Evolutionary conservation across 805 yeast genomes (phyloP).

Genomic region (Barnettozyma pratensis): DNA sequence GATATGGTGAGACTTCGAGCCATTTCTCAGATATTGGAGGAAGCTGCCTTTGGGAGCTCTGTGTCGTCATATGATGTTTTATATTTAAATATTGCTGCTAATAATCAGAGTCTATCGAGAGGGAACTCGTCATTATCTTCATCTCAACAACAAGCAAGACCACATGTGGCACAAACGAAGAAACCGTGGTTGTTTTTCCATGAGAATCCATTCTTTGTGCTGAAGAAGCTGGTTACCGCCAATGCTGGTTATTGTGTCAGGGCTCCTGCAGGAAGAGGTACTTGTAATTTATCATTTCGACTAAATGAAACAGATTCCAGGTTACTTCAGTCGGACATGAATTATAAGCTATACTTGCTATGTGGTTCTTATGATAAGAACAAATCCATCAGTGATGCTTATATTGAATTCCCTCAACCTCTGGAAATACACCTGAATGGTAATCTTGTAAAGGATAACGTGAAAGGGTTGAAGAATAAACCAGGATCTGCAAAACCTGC

Average conservation of each 20-base stretch:
- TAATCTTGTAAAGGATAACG: constrained; percentile 42
- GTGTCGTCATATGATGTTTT: constrained; percentile 35
- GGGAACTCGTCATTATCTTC: background rate
- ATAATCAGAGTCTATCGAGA: background rate
- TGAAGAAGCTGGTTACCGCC: constrained; percentile 41
- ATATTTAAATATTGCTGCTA: constrained; percentile 4
- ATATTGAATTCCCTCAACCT: constrained; percentile 65
- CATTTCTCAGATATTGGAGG: constrained; percentile 38
- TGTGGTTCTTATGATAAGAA: constrained; percentile 41
- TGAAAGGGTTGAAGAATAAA: constrained; percentile 70
- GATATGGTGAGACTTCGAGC: constrained; percentile 41
- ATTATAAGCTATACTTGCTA: constrained; percentile 43
- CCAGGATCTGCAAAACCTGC: constrained; percentile 82
- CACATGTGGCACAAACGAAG: constrained; percentile 8
- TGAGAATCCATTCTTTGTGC: constrained; percentile 51
- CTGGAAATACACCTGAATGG: constrained; percentile 63
- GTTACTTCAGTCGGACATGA: constrained; percentile 28
- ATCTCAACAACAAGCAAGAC: constrained; percentile 7
- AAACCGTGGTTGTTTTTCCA: constrained; percentile 44
- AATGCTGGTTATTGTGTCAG: constrained; percentile 40
- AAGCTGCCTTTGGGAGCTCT: constrained; percentile 28
- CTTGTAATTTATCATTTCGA: constrained; percentile 36
- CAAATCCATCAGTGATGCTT: constrained; percentile 25
- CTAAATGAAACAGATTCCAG: constrained; percentile 38
- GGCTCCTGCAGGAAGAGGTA: constrained; percentile 42